phyloP scores from a whole-genome alignment of 1,139 yeast species.

The Torulaspora pretoriensis region DNA sequence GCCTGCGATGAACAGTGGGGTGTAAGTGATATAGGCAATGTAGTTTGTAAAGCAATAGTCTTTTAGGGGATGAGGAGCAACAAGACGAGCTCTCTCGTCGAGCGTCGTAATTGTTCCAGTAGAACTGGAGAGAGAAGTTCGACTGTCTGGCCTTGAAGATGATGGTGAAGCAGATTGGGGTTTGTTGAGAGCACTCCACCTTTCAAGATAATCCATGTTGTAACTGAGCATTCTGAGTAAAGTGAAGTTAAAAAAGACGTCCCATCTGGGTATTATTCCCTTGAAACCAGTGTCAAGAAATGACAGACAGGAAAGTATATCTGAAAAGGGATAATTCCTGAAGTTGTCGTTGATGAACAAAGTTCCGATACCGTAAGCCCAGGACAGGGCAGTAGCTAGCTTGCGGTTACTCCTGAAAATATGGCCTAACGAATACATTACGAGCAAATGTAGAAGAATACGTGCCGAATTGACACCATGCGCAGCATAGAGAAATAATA shows the following conservation, averaged over 20 bases:
- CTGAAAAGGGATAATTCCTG: slow-evolving; percentile 51
- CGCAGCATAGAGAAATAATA: slow-evolving; percentile 62
- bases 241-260: slow-evolving; percentile 88
- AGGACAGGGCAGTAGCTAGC: slow-evolving; percentile 44
- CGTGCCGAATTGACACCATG: slow-evolving; percentile 75
- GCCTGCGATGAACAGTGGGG: slow-evolving; percentile 92
- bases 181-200: slow-evolving; percentile 33
- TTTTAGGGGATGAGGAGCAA: slow-evolving; percentile 52
- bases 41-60: slow-evolving; percentile 65
- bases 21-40: slow-evolving; percentile 70
- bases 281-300: slow-evolving; percentile 54
- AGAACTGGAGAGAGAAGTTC: too few species aligned
- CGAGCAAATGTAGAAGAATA: slow-evolving; percentile 52
- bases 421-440: slow-evolving; percentile 55
- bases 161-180: slow-evolving; percentile 12
- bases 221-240: slow-evolving; percentile 78
- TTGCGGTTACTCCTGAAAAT: slow-evolving; percentile 31
- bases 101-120: slow-evolving; percentile 23
- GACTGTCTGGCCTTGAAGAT: too few species aligned
- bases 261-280: slow-evolving; percentile 90
- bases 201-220: slow-evolving; percentile 68
- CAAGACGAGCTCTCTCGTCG: slow-evolving; percentile 65
- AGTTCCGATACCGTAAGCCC: slow-evolving; percentile 75
- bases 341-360: slow-evolving; percentile 73
- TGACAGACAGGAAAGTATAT: slow-evolving; percentile 38